These are phyloP conservation scores for Limnanthes douglasii DNA, from an alignment of 345 rosid species.

Conservation along the genomic window DNA sequence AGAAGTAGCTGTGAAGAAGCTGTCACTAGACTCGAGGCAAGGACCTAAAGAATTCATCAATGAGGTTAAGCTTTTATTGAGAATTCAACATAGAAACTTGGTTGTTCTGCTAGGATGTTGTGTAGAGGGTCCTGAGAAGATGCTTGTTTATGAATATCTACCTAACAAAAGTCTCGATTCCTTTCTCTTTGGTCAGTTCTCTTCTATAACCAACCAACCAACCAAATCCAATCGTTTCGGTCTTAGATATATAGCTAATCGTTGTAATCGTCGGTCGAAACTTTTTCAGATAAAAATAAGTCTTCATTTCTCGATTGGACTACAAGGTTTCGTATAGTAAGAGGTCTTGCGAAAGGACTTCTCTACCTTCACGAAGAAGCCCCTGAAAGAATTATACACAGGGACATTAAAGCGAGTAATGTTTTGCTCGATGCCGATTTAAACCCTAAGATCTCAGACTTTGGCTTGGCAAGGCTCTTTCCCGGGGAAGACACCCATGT, in stretches of 20 bases:
- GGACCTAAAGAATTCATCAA: slow-evolving; percentile 54
- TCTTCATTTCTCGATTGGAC: slow-evolving; percentile 42
- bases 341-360: slow-evolving; percentile 67
- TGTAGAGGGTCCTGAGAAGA: slow-evolving; percentile 51
- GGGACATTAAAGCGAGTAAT: slow-evolving; percentile 70
- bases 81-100: slow-evolving; percentile 66
- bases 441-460: slow-evolving; percentile 77
- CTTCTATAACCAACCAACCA: not conserved
- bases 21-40: slow-evolving; percentile 44
- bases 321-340: slow-evolving; percentile 33
- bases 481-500: slow-evolving; percentile 77
- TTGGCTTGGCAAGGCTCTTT: slow-evolving; percentile 75
- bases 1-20: slow-evolving; percentile 65
- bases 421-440: slow-evolving; percentile 47
- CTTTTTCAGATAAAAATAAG: slow-evolving; percentile 31
- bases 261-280: slow-evolving; percentile 2
- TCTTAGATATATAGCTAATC: not conserved
- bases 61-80: slow-evolving; percentile 54
- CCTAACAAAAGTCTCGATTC: slow-evolving; percentile 62
- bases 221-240: not conserved
- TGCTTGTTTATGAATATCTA: slow-evolving; percentile 72
- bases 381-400: slow-evolving; percentile 60
- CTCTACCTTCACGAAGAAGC: slow-evolving; percentile 78
- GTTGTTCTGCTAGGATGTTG: slow-evolving; percentile 67
- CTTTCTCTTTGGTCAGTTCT: slow-evolving; percentile 44